Percentiles rank a stretch among this genome's conserved stretches.
These are phyloP conservation scores for Populus deltoides DNA, from an alignment of 345 rosid species.

Conservation along the genomic window DNA sequence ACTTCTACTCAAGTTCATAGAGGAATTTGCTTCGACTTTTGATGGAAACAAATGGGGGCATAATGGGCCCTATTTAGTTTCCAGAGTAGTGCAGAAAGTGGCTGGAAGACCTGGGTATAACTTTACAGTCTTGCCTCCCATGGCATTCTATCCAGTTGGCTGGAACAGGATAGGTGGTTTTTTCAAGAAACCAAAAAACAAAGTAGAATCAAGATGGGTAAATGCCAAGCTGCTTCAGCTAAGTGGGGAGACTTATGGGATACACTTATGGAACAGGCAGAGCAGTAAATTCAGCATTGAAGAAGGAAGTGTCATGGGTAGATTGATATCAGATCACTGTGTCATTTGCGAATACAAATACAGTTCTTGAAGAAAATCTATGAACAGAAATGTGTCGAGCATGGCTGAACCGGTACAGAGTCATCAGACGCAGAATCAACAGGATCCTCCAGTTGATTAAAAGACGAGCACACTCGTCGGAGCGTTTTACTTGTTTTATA, in stretches of 20 bases:
- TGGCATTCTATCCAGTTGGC: slow-evolving; percentile 66
- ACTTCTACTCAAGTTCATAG: slow-evolving; percentile 53
- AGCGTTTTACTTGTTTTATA: not conserved
- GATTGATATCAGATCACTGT: slow-evolving; percentile 48
- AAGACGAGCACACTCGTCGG: not conserved
- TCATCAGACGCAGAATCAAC: not conserved
- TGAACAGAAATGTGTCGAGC: not conserved
- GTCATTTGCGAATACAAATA: slow-evolving; percentile 42
- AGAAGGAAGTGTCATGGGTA: slow-evolving; percentile 62
- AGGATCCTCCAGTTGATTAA: not conserved
- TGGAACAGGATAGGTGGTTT: slow-evolving; percentile 58
- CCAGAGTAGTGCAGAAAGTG: slow-evolving; percentile 51
- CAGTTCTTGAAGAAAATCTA: slow-evolving; percentile 8
- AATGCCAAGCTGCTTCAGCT: slow-evolving; percentile 52
- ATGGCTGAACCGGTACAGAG: not conserved
- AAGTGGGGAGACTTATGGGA: slow-evolving; percentile 44
- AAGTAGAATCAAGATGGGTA: slow-evolving; percentile 35
- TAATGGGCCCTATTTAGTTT: slow-evolving; percentile 79
- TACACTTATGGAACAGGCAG: slow-evolving; percentile 81
- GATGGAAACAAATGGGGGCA: slow-evolving; percentile 86
- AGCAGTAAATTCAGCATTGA: slow-evolving; percentile 47
- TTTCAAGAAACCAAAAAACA: slow-evolving; percentile 47
- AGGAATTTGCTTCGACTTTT: slow-evolving; percentile 69
- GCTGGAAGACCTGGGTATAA: slow-evolving; percentile 37
- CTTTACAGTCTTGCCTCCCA: slow-evolving; percentile 55